Conservation (phyloP, 2,329 filamentous ascomycete species). For the Phialocephala sp. region DNA sequence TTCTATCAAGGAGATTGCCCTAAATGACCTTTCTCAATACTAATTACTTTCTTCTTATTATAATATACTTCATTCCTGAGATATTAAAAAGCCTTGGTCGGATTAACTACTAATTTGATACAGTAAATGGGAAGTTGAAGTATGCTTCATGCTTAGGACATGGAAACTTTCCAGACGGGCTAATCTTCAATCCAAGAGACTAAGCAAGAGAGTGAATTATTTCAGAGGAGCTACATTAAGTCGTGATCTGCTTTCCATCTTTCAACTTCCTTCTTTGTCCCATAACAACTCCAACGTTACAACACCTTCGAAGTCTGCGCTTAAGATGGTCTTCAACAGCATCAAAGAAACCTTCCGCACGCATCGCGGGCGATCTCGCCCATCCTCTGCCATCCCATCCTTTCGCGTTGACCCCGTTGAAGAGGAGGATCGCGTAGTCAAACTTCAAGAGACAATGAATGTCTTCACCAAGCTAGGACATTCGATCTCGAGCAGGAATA, state of each 20-base stretch:
- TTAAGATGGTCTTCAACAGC: not conserved
- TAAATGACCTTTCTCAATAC: no score
- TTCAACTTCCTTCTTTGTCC: not conserved
- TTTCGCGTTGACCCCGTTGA: not conserved
- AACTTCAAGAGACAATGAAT: conserved; percentile 20
- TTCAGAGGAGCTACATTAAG: not conserved
- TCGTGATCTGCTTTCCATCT: not conserved
- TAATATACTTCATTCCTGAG: no score
- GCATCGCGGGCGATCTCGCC: not conserved
- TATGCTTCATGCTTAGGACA: no score
- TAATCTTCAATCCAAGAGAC: not conserved
- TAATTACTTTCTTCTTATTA: no score
- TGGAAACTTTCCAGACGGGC: no score
- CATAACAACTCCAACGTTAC: not conserved
- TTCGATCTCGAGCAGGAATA: conserved; percentile 16
- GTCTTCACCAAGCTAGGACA: conserved; percentile 16
- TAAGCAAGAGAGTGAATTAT: not conserved
- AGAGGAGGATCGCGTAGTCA: not conserved
- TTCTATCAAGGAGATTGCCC: no score
- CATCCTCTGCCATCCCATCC: not conserved
- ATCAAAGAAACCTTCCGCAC: not conserved
- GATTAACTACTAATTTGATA: no score
- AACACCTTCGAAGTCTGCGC: not conserved
- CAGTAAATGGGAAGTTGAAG: no score
- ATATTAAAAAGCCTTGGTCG: no score